Evolutionary conservation across 192 early-diverging fungal species (phyloP).

Genomic region (Coemansia sp.): DNA sequence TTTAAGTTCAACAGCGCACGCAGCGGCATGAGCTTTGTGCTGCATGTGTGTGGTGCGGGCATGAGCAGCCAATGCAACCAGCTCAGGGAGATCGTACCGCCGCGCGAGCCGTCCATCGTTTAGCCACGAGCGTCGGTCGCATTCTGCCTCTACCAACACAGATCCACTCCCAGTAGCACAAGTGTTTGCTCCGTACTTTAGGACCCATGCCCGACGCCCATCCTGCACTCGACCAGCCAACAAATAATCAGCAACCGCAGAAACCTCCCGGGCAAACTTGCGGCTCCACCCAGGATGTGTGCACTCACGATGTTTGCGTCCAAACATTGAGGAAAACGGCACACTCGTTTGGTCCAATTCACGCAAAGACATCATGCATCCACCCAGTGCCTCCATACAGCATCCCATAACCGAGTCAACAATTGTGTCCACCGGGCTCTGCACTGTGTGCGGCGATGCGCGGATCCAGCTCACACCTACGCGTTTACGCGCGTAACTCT

Average conservation of each 20-base stretch:
- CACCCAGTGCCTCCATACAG: slow-evolving; percentile 49
- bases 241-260: slow-evolving; percentile 33
- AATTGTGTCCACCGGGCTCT: slow-evolving; percentile 33
- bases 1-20: not conserved
- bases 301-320: slow-evolving; percentile 18
- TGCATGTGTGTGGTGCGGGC: slow-evolving; percentile 2
- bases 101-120: slow-evolving; percentile 24
- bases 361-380: slow-evolving; percentile 22
- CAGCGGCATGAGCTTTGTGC: not conserved
- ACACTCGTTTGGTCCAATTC: slow-evolving; percentile 5
- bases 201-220: not conserved
- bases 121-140: slow-evolving; percentile 12
- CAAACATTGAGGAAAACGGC: slow-evolving; percentile 26
- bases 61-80: slow-evolving; percentile 36
- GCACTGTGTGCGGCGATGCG: not conserved
- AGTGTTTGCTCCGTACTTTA: not conserved
- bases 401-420: slow-evolving; percentile 28
- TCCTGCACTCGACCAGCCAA: not conserved
- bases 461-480: slow-evolving; percentile 48
- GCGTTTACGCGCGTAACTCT: slow-evolving; percentile 50
- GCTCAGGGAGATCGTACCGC: slow-evolving; percentile 40
- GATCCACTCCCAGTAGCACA: not conserved
- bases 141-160: not conserved
- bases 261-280: slow-evolving; percentile 50
- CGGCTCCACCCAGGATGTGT: slow-evolving; percentile 51